A percentile compares a stretch with the other conserved stretches of the same genome.
phyloP scores from a whole-genome alignment of 345 rosid species.

The Cardamine occulta region DNA sequence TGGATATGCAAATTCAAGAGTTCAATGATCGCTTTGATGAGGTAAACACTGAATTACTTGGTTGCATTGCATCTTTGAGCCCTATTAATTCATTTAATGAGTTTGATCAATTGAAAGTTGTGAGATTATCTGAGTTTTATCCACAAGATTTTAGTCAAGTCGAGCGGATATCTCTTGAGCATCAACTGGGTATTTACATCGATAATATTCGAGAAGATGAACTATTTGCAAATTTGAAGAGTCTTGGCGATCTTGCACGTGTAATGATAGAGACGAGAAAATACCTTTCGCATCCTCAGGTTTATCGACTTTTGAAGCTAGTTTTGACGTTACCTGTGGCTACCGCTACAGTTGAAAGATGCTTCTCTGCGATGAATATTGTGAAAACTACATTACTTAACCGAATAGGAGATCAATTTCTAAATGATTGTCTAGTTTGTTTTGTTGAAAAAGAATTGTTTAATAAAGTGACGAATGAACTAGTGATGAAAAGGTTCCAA shows the following conservation, averaged over 20 bases:
- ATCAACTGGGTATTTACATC: neutral
- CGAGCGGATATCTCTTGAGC: neutral
- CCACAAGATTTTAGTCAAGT: neutral
- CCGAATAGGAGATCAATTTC: neutral
- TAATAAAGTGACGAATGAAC: neutral
- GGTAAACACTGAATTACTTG: neutral
- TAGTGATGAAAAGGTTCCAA: neutral
- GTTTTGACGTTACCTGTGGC: too few relatives aligned
- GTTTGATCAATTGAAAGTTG: neutral
- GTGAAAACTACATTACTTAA: neutral
- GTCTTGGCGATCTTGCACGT: too few relatives aligned
- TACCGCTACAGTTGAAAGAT: neutral
- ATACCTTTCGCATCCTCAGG: too few relatives aligned
- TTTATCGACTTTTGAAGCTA: too few relatives aligned
- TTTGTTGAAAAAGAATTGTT: too few relatives aligned
- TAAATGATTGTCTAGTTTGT: too few relatives aligned
- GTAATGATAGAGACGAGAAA: too few relatives aligned
- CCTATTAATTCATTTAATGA: neutral
- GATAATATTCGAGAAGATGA: too few relatives aligned
- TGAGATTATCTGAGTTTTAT: neutral
- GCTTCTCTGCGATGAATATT: neutral
- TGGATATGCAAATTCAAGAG: neutral
- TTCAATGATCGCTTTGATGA: neutral
- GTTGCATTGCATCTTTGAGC: neutral
- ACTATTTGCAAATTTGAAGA: too few relatives aligned